Conservation (phyloP, 2,329 filamentous ascomycete species). For the Fulvia fulva region DNA sequence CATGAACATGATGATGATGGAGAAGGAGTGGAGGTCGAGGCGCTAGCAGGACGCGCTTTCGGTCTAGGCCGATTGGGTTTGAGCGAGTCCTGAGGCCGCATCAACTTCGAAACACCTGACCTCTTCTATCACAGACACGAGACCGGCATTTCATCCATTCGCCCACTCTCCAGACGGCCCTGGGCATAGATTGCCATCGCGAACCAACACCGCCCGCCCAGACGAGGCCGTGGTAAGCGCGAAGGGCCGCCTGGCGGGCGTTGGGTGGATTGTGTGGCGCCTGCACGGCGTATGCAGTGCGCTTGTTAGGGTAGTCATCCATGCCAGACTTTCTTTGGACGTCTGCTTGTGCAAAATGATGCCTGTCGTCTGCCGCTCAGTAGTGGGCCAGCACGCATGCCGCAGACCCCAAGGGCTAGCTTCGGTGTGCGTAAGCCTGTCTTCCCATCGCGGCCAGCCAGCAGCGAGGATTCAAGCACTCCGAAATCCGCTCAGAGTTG, state of each 20-base stretch:
- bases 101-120: slow-evolving; percentile 8
- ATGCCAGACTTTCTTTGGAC: slow-evolving; percentile 11
- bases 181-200: not conserved
- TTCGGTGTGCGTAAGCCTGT: slow-evolving; percentile 2
- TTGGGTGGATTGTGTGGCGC: slow-evolving; percentile 23
- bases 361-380: slow-evolving; percentile 9
- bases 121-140: not conserved
- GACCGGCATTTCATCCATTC: not conserved
- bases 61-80: not conserved
- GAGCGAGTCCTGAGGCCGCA: slow-evolving; percentile 1
- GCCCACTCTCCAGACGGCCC: not conserved
- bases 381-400: slow-evolving; percentile 3
- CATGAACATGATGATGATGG: too few relatives aligned
- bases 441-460: not conserved
- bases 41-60: slow-evolving; percentile 2
- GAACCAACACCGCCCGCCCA: not conserved
- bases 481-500: slow-evolving; percentile 14
- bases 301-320: slow-evolving; percentile 23
- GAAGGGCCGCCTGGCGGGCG: slow-evolving; percentile 1
- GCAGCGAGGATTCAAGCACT: slow-evolving; percentile 4
- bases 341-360: slow-evolving; percentile 6
- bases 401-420: not conserved
- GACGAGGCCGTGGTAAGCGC: slow-evolving; percentile 10
- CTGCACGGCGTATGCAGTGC: slow-evolving; percentile 28
- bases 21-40: not conserved